Conservation (phyloP, 306 rosid genomes). For the Cucumis cinereus region DNA sequence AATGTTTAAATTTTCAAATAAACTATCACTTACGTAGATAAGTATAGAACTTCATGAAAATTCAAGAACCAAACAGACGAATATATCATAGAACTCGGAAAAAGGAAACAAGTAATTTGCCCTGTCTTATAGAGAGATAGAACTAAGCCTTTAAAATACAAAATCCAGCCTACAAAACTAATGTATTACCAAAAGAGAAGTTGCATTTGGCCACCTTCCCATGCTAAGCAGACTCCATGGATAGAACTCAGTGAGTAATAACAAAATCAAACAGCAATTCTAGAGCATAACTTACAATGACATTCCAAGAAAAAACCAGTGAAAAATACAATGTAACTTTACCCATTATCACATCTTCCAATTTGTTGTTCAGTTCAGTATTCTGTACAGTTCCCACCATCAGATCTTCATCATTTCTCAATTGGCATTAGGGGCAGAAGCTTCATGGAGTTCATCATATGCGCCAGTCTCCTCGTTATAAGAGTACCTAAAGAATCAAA, state of each 20-base stretch:
- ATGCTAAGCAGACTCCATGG: neutral
- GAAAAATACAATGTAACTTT: neutral
- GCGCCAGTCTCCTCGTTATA: conserved; percentile 45
- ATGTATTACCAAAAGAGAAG: neutral
- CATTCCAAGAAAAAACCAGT: neutral
- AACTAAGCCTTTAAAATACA: neutral
- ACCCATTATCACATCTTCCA: neutral
- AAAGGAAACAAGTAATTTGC: neutral
- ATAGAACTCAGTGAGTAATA: neutral
- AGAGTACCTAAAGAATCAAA: conserved; percentile 18
- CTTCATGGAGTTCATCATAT: conserved; percentile 42
- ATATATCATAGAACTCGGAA: no score
- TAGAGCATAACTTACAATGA: neutral
- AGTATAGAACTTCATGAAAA: no score
- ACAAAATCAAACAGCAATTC: neutral
- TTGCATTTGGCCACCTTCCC: neutral
- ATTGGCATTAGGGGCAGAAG: neutral
- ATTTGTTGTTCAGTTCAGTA: neutral
- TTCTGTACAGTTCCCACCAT: neutral
- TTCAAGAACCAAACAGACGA: neutral
- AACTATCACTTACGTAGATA: no score
- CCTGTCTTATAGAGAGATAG: neutral
- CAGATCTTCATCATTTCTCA: conserved; percentile 7
- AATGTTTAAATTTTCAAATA: no score
- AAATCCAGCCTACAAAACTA: neutral